phyloP scores from a whole-genome alignment of 2,329 filamentous ascomycete species.

The Penicillium sp. region DNA sequence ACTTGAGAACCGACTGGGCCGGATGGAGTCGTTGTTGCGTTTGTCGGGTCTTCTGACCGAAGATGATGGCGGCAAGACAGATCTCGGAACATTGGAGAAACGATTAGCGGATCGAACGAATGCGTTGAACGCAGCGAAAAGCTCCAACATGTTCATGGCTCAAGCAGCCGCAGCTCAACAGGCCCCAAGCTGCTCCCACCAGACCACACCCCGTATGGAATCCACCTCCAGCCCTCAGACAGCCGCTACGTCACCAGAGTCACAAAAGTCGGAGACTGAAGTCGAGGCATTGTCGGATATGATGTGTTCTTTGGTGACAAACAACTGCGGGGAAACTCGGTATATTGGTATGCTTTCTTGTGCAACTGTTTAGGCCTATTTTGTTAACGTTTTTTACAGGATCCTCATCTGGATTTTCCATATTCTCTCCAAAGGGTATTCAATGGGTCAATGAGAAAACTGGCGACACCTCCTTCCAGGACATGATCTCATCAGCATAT shows the following conservation, averaged over 20 bases:
- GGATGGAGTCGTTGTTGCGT: conserved; percentile 89
- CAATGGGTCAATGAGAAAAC: conserved; percentile 98
- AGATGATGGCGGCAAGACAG: conserved; percentile 79
- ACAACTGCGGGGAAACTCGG: conserved; percentile 88
- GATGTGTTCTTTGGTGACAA: conserved; percentile 98
- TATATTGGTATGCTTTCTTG: conserved; percentile 72
- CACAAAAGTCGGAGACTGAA: conserved; percentile 60
- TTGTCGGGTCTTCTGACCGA: conserved; percentile 83
- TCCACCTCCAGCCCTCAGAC: conserved; percentile 52
- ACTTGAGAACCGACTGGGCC: conserved; percentile 86
- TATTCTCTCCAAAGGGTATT: conserved; percentile 96
- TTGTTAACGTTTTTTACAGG: conserved; percentile 49
- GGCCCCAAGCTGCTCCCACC: conserved; percentile 36
- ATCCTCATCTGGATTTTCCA: conserved; percentile 95
- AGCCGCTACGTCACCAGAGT: conserved; percentile 52
- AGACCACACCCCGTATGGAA: conserved; percentile 48
- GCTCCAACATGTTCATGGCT: conserved; percentile 28
- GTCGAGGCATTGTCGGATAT: conserved; percentile 90
- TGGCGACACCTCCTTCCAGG: conserved; percentile 89
- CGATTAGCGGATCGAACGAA: conserved; percentile 56
- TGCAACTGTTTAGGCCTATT: background rate
- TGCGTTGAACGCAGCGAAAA: conserved; percentile 37
- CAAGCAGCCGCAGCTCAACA: conserved; percentile 31
- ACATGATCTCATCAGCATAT: conserved; percentile 89
- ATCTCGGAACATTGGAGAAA: conserved; percentile 84